Evolutionary conservation across 2,329 filamentous ascomycete species (phyloP).

Genomic region (Cordyceps fumosorosea): DNA sequence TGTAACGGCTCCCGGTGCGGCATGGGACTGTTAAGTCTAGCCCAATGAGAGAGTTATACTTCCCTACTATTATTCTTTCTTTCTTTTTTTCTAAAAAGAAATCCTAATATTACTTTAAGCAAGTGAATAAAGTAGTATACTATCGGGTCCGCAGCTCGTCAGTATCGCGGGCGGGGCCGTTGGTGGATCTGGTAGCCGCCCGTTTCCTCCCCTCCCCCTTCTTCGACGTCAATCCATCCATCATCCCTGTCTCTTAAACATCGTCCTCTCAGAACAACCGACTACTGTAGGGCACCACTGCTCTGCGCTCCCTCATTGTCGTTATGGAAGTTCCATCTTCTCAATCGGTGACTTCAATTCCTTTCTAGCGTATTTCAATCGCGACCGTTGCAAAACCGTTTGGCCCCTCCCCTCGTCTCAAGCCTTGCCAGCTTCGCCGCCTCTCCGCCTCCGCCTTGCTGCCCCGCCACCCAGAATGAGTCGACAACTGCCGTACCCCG

Average conservation of each 20-base stretch:
- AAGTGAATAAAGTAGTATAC: too few relatives aligned
- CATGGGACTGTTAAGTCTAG: too few relatives aligned
- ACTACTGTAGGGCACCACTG: background rate
- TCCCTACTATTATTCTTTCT: too few relatives aligned
- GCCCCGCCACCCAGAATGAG: slow-evolving; percentile 21
- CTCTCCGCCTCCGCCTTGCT: background rate
- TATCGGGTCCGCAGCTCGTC: too few relatives aligned
- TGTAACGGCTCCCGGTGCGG: too few relatives aligned
- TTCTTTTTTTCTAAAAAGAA: too few relatives aligned
- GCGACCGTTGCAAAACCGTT: background rate
- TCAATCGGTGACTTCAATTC: background rate
- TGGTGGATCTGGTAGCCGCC: background rate
- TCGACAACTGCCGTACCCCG: slow-evolving; percentile 31
- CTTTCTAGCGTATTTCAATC: background rate
- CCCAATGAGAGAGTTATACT: too few relatives aligned
- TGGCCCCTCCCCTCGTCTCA: background rate
- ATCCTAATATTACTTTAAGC: too few relatives aligned
- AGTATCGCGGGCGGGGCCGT: too few relatives aligned
- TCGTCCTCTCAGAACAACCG: background rate
- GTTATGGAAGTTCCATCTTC: background rate
- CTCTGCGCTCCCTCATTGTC: background rate
- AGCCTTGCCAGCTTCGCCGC: background rate
- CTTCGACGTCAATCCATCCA: background rate
- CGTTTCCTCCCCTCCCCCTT: background rate
- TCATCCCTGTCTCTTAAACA: background rate